Conservation (phyloP, 305 asterid genomes). For the Salvia sclarea region DNA sequence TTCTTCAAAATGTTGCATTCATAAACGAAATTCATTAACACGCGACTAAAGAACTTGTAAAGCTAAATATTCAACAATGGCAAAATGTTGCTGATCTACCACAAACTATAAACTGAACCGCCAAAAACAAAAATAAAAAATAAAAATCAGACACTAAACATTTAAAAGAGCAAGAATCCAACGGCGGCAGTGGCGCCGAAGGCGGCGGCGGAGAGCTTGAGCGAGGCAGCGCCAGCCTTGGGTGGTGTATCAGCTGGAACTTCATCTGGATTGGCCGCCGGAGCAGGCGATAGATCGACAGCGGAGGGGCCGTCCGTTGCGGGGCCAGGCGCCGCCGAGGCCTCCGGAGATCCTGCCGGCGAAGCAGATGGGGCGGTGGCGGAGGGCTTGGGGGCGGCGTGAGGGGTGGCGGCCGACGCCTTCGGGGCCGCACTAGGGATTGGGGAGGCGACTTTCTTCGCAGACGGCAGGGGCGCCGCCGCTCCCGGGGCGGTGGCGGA, state of each 20-base stretch:
- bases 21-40: no score
- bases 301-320: constrained; percentile 3
- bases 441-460: not conserved
- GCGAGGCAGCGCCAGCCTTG: constrained; percentile 32
- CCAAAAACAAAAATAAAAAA: no score
- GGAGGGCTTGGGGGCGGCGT: not conserved
- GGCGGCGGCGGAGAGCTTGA: constrained; percentile 43
- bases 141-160: no score
- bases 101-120: no score
- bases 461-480: constrained; percentile 3
- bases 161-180: constrained; percentile 44
- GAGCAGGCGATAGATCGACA: constrained; percentile 12
- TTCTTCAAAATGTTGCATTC: no score
- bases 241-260: constrained; percentile 10
- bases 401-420: not conserved
- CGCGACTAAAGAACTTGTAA: no score
- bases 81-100: no score
- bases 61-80: no score
- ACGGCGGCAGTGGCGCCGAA: constrained; percentile 42
- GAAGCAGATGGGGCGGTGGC: constrained; percentile 6
- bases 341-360: constrained; percentile 22
- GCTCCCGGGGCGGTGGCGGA: not conserved
- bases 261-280: constrained; percentile 23
- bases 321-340: constrained; percentile 33
- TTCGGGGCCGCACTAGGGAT: not conserved